Evolutionary conservation across 2,329 filamentous ascomycete genomes (phyloP).

Genomic region (Pyricularia grisea): DNA sequence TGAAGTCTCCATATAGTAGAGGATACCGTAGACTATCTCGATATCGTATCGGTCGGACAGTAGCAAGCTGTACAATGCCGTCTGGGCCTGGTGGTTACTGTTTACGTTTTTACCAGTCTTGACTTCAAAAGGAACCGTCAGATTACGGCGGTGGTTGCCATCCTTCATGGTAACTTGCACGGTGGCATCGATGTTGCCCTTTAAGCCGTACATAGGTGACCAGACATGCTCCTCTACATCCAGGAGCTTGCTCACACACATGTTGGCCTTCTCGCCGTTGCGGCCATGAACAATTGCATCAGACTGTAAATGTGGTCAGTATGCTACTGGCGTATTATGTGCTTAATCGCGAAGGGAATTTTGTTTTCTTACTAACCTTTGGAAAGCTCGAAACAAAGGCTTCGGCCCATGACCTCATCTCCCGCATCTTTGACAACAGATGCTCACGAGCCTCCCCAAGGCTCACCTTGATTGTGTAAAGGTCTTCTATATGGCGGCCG

Average conservation of each 20-base stretch:
- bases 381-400: conserved; percentile 68
- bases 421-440: conserved; percentile 71
- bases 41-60: conserved; percentile 93
- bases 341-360: conserved; percentile 1
- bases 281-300: conserved; percentile 71
- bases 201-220: conserved; percentile 95
- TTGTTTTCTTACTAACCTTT: conserved; percentile 38
- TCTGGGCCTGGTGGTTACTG: conserved; percentile 82
- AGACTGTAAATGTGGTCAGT: conserved; percentile 26
- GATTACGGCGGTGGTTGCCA: conserved; percentile 40
- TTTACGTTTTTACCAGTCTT: conserved; percentile 87
- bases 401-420: conserved; percentile 74
- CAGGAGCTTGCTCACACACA: conserved; percentile 87
- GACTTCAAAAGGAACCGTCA: conserved; percentile 89
- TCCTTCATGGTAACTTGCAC: conserved; percentile 80
- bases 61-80: conserved; percentile 84
- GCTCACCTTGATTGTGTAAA: conserved; percentile 79
- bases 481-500: conserved; percentile 73
- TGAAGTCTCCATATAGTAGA: conserved; percentile 93
- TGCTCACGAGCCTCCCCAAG: conserved; percentile 67
- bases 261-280: conserved; percentile 63
- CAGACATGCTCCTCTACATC: conserved; percentile 97
- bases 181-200: conserved; percentile 96
- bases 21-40: conserved; percentile 76
- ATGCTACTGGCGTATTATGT: not conserved